These are phyloP conservation scores for Neurospora crassa DNA, from an alignment of 2,329 filamentous ascomycete genomes.

Conservation along the genomic window DNA sequence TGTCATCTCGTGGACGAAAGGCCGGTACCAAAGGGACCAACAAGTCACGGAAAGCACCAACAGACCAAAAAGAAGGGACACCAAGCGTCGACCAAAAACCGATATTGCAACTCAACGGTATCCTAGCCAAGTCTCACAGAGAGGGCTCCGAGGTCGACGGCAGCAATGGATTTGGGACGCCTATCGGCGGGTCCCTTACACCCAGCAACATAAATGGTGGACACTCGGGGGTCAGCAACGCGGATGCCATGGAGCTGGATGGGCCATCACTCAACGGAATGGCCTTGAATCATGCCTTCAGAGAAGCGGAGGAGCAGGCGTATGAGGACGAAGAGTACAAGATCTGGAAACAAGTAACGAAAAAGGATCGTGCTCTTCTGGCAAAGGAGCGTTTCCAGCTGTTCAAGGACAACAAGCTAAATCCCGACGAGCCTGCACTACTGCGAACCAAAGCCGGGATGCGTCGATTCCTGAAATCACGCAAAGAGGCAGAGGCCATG, in stretches of 20 bases:
- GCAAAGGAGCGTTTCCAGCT: slow-evolving; percentile 79
- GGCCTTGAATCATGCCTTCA: slow-evolving; percentile 52
- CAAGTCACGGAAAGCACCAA: slow-evolving; percentile 64
- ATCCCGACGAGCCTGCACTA: slow-evolving; percentile 78
- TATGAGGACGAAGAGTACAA: slow-evolving; percentile 94
- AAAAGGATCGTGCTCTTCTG: slow-evolving; percentile 81
- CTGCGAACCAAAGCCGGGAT: slow-evolving; percentile 80
- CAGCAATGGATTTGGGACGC: slow-evolving; percentile 78
- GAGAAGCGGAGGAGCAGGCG: slow-evolving; percentile 60
- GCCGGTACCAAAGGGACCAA: slow-evolving; percentile 74
- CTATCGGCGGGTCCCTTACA: slow-evolving; percentile 64
- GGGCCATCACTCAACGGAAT: slow-evolving; percentile 60
- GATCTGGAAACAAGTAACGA: slow-evolving; percentile 97
- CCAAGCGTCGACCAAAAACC: slow-evolving; percentile 69
- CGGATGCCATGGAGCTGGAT: slow-evolving; percentile 82
- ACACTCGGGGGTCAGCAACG: slow-evolving; percentile 60
- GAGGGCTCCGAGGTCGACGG: slow-evolving; percentile 78
- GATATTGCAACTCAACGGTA: slow-evolving; percentile 54
- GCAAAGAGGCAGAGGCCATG: slow-evolving; percentile 55
- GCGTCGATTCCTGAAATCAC: slow-evolving; percentile 75
- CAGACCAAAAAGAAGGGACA: slow-evolving; percentile 68
- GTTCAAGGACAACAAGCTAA: slow-evolving; percentile 77
- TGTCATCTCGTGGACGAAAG: slow-evolving; percentile 90
- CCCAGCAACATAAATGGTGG: slow-evolving; percentile 60
- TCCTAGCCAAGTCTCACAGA: slow-evolving; percentile 46